phyloP scores from a whole-genome alignment of 768 basidiomycete species.

The Auricularia sp. region DNA sequence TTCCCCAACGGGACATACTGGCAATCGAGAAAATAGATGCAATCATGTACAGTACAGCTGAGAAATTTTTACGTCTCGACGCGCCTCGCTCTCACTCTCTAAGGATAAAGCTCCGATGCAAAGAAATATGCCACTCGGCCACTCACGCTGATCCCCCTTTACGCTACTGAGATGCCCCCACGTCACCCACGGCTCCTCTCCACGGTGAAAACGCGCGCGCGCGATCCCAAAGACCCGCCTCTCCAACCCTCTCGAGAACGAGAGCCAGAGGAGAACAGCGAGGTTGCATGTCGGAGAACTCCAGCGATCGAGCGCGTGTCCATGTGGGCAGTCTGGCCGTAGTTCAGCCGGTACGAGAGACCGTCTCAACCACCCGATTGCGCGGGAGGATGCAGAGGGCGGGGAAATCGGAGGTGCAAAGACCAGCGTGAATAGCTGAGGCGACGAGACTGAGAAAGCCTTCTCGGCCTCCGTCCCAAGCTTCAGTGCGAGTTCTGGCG shows the following conservation, averaged over 20 bases:
- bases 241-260: slow-evolving; percentile 28
- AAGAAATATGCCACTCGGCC: too few relatives aligned
- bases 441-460: slow-evolving; percentile 26
- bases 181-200: slow-evolving; percentile 44
- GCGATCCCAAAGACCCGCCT: slow-evolving; percentile 25
- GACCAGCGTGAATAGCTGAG: slow-evolving; percentile 25
- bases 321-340: slow-evolving; percentile 4
- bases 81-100: too few relatives aligned
- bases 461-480: slow-evolving; percentile 21
- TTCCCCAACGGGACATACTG: slow-evolving; percentile 85
- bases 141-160: not conserved
- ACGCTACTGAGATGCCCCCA: slow-evolving; percentile 22
- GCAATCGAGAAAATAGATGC: slow-evolving; percentile 16
- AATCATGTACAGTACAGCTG: too few relatives aligned
- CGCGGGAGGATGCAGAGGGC: not conserved
- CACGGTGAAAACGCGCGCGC: slow-evolving; percentile 38
- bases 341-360: slow-evolving; percentile 2
- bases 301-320: slow-evolving; percentile 10
- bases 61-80: too few relatives aligned
- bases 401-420: slow-evolving; percentile 18
- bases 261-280: slow-evolving; percentile 16
- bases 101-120: too few relatives aligned
- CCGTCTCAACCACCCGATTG: slow-evolving; percentile 1
- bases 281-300: slow-evolving; percentile 8
- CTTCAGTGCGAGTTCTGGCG: slow-evolving; percentile 32